Evolutionary conservation across 1,284 basidiomycete species (phyloP).

Genomic region (Pseudozyma tsukubaensis): DNA sequence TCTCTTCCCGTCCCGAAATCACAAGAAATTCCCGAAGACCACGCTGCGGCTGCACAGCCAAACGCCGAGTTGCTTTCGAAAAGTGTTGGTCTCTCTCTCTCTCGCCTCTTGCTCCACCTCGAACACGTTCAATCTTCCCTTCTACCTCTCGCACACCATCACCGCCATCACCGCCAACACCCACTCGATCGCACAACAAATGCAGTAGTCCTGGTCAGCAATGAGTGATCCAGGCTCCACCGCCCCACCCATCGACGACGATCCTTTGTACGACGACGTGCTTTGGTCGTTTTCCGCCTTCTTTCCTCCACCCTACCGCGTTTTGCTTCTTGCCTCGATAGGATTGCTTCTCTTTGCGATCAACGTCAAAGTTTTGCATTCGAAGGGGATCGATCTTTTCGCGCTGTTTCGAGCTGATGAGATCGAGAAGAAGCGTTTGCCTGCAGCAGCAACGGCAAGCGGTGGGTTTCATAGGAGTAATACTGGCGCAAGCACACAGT

Average conservation of each 20-base stretch:
- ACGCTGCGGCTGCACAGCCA: too few relatives aligned
- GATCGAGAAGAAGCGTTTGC: slow-evolving; percentile 26
- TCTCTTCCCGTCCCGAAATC: too few relatives aligned
- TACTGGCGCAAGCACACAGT: slow-evolving; percentile 23
- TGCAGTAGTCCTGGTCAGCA: neutral
- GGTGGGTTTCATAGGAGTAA: slow-evolving; percentile 13
- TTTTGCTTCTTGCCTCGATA: slow-evolving; percentile 59
- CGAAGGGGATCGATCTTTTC: slow-evolving; percentile 60
- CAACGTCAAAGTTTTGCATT: slow-evolving; percentile 48
- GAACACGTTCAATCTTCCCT: neutral
- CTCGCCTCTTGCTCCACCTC: too few relatives aligned
- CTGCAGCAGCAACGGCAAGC: neutral
- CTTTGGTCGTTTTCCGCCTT: slow-evolving; percentile 55
- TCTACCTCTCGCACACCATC: neutral
- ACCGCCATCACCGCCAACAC: slow-evolving; percentile 2
- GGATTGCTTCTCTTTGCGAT: slow-evolving; percentile 58
- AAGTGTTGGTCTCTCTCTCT: too few relatives aligned
- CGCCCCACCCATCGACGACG: slow-evolving; percentile 17
- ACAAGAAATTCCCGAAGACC: too few relatives aligned
- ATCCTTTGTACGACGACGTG: slow-evolving; percentile 21
- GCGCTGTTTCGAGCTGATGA: slow-evolving; percentile 20
- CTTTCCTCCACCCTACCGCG: slow-evolving; percentile 65
- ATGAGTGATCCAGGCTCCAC: slow-evolving; percentile 34
- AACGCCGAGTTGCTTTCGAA: too few relatives aligned
- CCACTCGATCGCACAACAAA: neutral